Conservation (phyloP, 805 yeast genomes). For the Candida ficus region DNA sequence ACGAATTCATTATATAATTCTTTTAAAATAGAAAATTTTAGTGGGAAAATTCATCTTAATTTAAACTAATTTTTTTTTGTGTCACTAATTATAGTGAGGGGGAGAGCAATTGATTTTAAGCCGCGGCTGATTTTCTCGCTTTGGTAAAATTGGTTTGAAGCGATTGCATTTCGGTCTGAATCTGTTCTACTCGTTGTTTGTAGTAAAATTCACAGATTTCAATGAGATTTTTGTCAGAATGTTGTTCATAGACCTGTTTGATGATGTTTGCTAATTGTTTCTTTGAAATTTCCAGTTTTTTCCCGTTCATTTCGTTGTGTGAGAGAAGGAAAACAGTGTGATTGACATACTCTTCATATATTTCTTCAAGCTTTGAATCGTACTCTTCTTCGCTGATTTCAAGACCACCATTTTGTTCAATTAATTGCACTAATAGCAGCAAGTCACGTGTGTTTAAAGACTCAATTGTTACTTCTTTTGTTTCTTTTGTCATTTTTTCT, state of each 20-base stretch:
- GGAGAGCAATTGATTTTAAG: neutral
- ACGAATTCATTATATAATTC: neutral
- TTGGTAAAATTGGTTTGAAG: slow-evolving; percentile 10
- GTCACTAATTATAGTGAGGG: neutral
- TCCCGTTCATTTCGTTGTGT: slow-evolving; percentile 17
- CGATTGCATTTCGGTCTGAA: slow-evolving; percentile 10
- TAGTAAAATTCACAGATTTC: slow-evolving; percentile 21
- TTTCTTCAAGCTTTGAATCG: slow-evolving; percentile 1
- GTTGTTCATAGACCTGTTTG: neutral
- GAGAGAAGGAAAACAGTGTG: slow-evolving; percentile 22
- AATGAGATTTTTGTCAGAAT: slow-evolving; percentile 12
- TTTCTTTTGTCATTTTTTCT: neutral
- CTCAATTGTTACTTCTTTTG: slow-evolving; percentile 6
- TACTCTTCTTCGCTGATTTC: neutral
- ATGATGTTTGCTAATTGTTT: slow-evolving; percentile 7
- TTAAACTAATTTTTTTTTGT: neutral
- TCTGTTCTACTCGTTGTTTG: slow-evolving; percentile 13
- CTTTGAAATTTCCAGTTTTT: slow-evolving; percentile 7
- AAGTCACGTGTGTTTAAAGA: slow-evolving; percentile 20
- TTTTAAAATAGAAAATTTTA: too few species aligned
- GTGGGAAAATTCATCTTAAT: neutral
- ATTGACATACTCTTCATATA: slow-evolving; percentile 12
- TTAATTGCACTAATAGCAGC: slow-evolving; percentile 18
- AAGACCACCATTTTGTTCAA: slow-evolving; percentile 18
- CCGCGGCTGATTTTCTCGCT: slow-evolving; percentile 4